phyloP scores from a whole-genome alignment of 345 rosid genomes.

The Chamaenerion angustifolium region DNA sequence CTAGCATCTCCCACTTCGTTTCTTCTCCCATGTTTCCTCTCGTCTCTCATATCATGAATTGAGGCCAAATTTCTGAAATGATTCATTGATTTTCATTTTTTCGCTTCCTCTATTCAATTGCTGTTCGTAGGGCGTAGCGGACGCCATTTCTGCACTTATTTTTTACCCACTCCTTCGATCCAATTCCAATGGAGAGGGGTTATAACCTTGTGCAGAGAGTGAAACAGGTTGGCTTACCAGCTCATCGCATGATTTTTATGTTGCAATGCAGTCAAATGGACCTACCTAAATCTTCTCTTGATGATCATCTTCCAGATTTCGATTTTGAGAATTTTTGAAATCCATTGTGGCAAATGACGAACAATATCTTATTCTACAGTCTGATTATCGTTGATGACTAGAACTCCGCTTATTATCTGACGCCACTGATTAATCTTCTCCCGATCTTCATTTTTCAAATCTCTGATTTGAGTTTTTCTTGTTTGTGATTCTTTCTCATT shows the following conservation, averaged over 20 bases:
- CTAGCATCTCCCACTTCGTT: no score
- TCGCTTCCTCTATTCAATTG: no score
- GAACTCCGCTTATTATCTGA: conserved; percentile 52
- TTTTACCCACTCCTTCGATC: conserved; percentile 25
- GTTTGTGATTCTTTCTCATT: background rate
- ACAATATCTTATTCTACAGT: conserved; percentile 29
- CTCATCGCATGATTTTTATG: conserved; percentile 22
- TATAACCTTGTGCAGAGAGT: conserved; percentile 36
- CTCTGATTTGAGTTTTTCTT: background rate
- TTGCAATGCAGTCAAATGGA: conserved; percentile 53
- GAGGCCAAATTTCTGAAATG: no score
- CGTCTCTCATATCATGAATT: no score
- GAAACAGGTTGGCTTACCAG: conserved; percentile 46
- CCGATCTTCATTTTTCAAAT: background rate
- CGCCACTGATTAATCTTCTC: conserved; percentile 9
- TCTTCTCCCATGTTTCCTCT: no score
- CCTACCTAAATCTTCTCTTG: conserved; percentile 18
- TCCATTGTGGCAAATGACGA: conserved; percentile 28
- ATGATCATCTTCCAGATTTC: background rate
- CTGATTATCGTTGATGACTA: conserved; percentile 28
- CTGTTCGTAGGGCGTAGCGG: no score
- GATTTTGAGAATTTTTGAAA: background rate
- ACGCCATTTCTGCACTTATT: conserved; percentile 29
- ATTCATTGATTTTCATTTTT: no score
- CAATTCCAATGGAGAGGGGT: conserved; percentile 19